Conservation (phyloP, 495 filamentous ascomycete species). For the Xylaria nigripes region DNA sequence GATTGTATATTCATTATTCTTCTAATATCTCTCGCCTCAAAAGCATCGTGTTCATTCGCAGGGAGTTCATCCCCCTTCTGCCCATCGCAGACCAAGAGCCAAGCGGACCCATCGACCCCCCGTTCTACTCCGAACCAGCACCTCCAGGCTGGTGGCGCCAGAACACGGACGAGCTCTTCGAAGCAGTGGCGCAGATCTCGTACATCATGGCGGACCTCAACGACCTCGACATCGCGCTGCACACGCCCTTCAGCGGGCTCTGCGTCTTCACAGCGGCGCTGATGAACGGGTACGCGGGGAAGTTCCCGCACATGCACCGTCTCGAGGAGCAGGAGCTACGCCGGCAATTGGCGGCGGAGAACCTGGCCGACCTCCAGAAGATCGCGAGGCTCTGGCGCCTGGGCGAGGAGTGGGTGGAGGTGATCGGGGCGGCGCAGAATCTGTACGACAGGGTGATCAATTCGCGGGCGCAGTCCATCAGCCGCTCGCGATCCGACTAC, state of each 20-base stretch:
- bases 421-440: not conserved
- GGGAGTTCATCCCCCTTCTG: conserved; percentile 3
- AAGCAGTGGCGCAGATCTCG: conserved; percentile 4
- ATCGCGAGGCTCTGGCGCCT: conserved; percentile 2
- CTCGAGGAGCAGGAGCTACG: conserved; percentile 3
- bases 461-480: not conserved
- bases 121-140: conserved; percentile 1
- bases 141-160: conserved; percentile 5
- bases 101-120: not conserved
- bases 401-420: conserved; percentile 5
- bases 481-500: conserved; percentile 1
- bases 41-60: conserved; percentile 1
- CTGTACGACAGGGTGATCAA: conserved; percentile 1
- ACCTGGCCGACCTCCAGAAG: conserved; percentile 5
- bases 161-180: conserved; percentile 4
- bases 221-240: not conserved
- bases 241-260: conserved; percentile 5
- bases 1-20: not conserved
- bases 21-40: not conserved
- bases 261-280: conserved; percentile 9
- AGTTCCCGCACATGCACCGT: conserved; percentile 6
- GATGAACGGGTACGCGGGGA: conserved; percentile 5
- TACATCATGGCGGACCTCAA: conserved; percentile 8
- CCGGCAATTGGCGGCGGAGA: conserved; percentile 1
- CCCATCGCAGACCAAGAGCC: conserved; percentile 5